Evolutionary conservation across 164 flowering plant genomes (phyloP), one percentile per base, ranked within the genome.

Genomic region (Vitis rupestris): DNA sequence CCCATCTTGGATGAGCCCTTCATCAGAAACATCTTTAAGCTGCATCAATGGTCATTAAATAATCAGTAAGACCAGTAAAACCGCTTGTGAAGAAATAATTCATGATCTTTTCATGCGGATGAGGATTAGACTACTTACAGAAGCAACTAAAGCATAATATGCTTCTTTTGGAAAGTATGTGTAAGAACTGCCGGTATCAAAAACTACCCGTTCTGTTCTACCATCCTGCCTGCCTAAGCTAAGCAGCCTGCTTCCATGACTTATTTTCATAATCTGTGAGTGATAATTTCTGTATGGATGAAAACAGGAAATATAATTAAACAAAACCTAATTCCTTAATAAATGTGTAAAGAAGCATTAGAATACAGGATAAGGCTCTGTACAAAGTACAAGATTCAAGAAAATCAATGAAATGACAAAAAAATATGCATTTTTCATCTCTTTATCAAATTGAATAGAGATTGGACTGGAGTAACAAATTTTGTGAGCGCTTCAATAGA

Each of bases 121-220:
- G 17, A 49, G 31, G 61, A 60, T 49, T 27, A 68, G 5, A 30
- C 10, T 57, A 80, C 97, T 82, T 82, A 89, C 93, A 59, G 78
- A 78, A 66, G 78, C 65, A 60, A 91, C 63, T 62, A 91, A 73
- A 54, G 78, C 80, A 55, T 79, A 72, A 73, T 89, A 91, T n/a
- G 86, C 86, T 84, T 81, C 71, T 66, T 82, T 76, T n/a, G 90
- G 61, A 72, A 91, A 85, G 78, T 91, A 91, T 29, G 97, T 84
- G 64, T 87, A 91, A 56, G 97, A 85, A 77, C 93, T 91, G 59
- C 97, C 97, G 69, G 77, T 91, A 61, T 89, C 97, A 77, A 91
- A 87, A 37, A 86, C 69, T 55, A 87, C 73, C 49, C 57, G 78
- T 58, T 76, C 82, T 4, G 49, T 55, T 66, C 66, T 68, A 19